A percentile compares a stretch with the other conserved stretches of the same genome.
Evolutionary conservation across 2,329 filamentous ascomycete species (phyloP).

Genomic region (Verticillium klebahnii): DNA sequence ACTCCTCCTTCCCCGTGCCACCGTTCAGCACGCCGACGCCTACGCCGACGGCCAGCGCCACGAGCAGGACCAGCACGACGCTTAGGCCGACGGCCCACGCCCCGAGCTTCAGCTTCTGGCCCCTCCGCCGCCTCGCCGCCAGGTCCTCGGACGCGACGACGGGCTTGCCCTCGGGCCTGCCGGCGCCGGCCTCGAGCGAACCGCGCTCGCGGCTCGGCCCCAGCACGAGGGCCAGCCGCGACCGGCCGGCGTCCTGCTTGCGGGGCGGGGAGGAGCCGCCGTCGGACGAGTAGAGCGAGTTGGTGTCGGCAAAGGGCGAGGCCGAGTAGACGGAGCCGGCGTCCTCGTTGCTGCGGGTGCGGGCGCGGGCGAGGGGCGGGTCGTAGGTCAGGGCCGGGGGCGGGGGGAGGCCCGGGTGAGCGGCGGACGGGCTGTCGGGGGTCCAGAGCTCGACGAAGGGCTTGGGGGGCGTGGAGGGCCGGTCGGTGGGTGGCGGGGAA

Average conservation of each 20-base stretch:
- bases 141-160: constrained; percentile 1
- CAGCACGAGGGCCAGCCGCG: background rate
- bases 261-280: constrained; percentile 1
- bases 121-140: constrained; percentile 8
- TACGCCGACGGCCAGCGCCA: constrained; percentile 12
- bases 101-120: constrained; percentile 12
- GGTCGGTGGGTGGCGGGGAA: background rate
- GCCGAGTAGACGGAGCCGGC: background rate
- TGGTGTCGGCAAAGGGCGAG: constrained; percentile 1
- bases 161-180: background rate
- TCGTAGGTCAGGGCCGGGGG: constrained; percentile 11
- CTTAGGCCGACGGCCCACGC: constrained; percentile 6
- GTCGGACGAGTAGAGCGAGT: constrained; percentile 1
- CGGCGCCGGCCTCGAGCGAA: background rate
- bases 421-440: constrained; percentile 11
- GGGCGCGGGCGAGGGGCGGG: constrained; percentile 1
- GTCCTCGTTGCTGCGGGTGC: constrained; percentile 3
- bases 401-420: constrained; percentile 13
- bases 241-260: background rate
- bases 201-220: background rate
- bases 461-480: background rate
- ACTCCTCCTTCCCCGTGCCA: background rate
- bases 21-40: constrained; percentile 9
- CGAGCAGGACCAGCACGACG: constrained; percentile 9
- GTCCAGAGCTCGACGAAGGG: constrained; percentile 6